Evolutionary conservation across 345 rosid species (phyloP), one percentile per base, ranked within the genome.

Genomic region (Syzygium aqueum): DNA sequence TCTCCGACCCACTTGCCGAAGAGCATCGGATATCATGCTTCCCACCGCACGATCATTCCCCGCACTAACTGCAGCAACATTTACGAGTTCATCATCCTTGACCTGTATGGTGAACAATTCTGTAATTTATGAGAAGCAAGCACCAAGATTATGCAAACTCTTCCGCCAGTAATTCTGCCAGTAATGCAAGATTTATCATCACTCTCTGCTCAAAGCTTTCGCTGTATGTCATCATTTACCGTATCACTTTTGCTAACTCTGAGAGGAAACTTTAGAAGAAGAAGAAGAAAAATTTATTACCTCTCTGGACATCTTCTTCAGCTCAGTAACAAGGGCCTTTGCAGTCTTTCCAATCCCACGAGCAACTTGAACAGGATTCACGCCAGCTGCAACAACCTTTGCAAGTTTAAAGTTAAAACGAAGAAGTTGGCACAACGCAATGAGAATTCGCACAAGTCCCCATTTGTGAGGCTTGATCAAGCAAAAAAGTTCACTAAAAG

Each of bases 1-100:
- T 87, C 50, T 85, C 92, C 93, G 95, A 77, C 98, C 98, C 59
- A 96, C 98, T 90, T 89, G 87, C 85, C 14, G 91, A 89, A 96
- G 57, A 86, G 98, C 98, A 88, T 93, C 89, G 8, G 93, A 91
- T 65, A 97, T 94, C 96, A 97, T 93, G 85, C 93, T 93, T 87
- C 99, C 98, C 11, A 95, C 94, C 1, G 88, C 77, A 53, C 93
- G 93, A 89, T 97, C 99, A 86, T 95, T 95, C 57, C 98, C 98
- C 1, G 97, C 98, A 86, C 98, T 95, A 88, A 96, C 96, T 51
- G 99, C 95, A 78, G 97, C 99, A 89, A 96, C 98, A 92, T 94
- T 93, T 87, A 90, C 93, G n/a, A 97, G 94, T 90, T 97, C 98
- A 86, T 92, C 87, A 91, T 94, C 97, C 91, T 94, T 91, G 88